Percentiles rank a stretch among this genome's conserved stretches.
Conservation (phyloP, 2,329 filamentous ascomycete genomes). For the Talaromyces sp. region DNA sequence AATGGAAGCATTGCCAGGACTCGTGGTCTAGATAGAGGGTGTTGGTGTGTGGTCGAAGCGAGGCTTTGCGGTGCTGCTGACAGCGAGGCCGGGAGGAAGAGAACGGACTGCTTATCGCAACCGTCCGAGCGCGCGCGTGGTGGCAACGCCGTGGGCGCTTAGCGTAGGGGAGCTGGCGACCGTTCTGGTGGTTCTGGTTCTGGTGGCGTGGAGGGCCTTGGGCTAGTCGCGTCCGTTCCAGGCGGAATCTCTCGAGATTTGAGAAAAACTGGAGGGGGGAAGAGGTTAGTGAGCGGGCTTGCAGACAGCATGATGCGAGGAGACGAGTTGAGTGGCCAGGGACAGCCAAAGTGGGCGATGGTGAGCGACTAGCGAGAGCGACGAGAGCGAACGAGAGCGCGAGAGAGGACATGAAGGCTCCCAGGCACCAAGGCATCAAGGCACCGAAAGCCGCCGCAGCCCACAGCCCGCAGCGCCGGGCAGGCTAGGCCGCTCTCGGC, state of each 20-base stretch:
- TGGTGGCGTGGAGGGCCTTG: conserved; percentile 23
- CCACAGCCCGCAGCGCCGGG: neutral
- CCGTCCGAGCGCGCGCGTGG: conserved; percentile 9
- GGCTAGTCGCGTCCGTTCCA: conserved; percentile 26
- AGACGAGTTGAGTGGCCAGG: neutral
- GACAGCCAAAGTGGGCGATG: neutral
- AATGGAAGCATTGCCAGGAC: conserved; percentile 63
- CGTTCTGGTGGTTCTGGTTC: too few species aligned
- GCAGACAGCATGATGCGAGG: neutral
- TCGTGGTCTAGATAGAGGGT: conserved; percentile 40
- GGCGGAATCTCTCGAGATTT: conserved; percentile 33
- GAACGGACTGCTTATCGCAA: conserved; percentile 3
- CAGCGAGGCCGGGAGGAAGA: neutral
- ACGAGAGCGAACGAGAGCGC: too few species aligned
- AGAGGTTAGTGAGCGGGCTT: neutral
- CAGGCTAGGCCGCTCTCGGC: neutral
- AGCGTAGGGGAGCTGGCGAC: neutral
- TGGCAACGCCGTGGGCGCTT: conserved; percentile 1
- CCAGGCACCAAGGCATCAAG: neutral
- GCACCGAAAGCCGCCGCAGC: neutral
- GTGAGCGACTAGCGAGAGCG: too few species aligned
- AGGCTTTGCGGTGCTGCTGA: neutral
- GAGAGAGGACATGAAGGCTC: too few species aligned
- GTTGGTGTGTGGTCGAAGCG: conserved; percentile 5
- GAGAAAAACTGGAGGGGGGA: conserved; percentile 30